Conservation (phyloP, 2,329 filamentous ascomycete genomes). For the Talaromyces sp. region DNA sequence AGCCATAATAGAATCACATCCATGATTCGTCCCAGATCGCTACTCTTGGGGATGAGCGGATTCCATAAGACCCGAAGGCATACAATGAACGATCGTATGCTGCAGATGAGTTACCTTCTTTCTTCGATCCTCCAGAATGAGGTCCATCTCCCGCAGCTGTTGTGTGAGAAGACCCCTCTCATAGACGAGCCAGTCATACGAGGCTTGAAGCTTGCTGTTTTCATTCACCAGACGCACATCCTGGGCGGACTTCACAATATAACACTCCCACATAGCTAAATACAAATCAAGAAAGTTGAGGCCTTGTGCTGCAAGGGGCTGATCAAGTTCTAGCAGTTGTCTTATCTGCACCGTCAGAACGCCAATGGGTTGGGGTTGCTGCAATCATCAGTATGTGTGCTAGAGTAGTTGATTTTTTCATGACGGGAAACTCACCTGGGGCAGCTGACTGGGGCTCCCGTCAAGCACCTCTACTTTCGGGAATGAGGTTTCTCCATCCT, state of each 20-base stretch:
- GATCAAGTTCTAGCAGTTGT: neutral
- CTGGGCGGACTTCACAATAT: neutral
- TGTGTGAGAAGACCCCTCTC: neutral
- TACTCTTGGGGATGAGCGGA: too few species aligned
- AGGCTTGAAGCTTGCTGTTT: neutral
- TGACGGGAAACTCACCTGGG: neutral
- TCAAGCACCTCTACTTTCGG: neutral
- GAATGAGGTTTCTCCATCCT: neutral
- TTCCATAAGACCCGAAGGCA: neutral
- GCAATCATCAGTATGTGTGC: neutral
- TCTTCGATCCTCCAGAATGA: neutral
- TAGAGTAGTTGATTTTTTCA: neutral
- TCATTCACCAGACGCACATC: neutral
- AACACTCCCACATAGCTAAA: neutral
- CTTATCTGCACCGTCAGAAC: neutral
- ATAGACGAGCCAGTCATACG: neutral
- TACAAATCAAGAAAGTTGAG: neutral
- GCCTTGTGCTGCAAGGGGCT: neutral
- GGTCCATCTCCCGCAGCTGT: neutral
- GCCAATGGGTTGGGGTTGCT: neutral
- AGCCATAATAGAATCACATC: too few species aligned
- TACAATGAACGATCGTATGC: neutral
- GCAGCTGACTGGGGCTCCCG: neutral
- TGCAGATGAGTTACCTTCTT: neutral
- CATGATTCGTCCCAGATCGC: too few species aligned